Percentiles rank a stretch among this genome's conserved stretches.
These are phyloP conservation scores for Fusarium coffeatum DNA, from an alignment of 2,329 filamentous ascomycete species.

Conservation along the genomic window DNA sequence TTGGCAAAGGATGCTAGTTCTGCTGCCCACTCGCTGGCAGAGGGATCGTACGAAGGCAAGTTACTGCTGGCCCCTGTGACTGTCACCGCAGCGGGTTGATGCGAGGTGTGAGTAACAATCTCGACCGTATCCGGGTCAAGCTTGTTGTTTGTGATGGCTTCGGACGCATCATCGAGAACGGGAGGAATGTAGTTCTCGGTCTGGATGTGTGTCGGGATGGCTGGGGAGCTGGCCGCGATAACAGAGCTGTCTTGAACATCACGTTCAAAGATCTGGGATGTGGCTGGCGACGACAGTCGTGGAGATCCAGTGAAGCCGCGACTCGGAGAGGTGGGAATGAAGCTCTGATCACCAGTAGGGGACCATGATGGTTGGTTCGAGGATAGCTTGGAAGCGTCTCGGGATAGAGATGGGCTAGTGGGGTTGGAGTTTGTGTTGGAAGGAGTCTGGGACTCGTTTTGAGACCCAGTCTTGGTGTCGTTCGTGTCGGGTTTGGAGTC, in stretches of 20 bases:
- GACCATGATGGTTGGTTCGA: constrained; percentile 57
- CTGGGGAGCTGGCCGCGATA: constrained; percentile 77
- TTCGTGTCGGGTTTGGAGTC: constrained; percentile 25
- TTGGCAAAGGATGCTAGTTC: constrained; percentile 67
- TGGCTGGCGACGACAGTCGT: constrained; percentile 80
- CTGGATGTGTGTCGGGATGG: constrained; percentile 93
- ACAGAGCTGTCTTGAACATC: constrained; percentile 85
- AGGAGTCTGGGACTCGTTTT: constrained; percentile 46
- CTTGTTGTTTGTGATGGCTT: constrained; percentile 88
- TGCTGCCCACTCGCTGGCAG: constrained; percentile 65
- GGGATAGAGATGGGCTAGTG: constrained; percentile 50
- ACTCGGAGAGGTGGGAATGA: constrained; percentile 71
- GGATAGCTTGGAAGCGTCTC: constrained; percentile 54
- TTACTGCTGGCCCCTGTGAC: constrained; percentile 64
- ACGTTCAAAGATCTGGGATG: constrained; percentile 89
- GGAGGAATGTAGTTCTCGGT: constrained; percentile 95
- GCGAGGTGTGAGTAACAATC: constrained; percentile 87
- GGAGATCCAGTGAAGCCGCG: constrained; percentile 78
- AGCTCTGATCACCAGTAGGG: constrained; percentile 56
- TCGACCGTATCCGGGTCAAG: constrained; percentile 91
- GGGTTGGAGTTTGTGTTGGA: constrained; percentile 51
- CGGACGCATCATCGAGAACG: constrained; percentile 89
- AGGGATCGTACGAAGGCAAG: constrained; percentile 55
- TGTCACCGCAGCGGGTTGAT: constrained; percentile 80
- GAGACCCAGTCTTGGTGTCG: constrained; percentile 28